phyloP scores from a whole-genome alignment of 169 alveolate species.

The Plasmodium knowlesi region DNA sequence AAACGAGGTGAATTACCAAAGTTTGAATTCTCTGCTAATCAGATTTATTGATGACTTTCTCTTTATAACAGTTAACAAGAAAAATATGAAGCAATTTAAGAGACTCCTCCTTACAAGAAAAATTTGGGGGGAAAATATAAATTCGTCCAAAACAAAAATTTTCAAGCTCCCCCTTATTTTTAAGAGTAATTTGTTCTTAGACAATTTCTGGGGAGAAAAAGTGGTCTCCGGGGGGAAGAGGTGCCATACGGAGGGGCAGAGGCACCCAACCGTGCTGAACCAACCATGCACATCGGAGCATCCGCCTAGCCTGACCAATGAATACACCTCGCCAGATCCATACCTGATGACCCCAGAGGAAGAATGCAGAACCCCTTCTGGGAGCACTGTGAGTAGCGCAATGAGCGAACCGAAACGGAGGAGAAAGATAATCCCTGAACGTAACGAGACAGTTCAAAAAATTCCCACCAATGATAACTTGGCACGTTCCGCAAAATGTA shows the following conservation, averaged over 20 bases:
- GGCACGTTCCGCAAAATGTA: background rate
- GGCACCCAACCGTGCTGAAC: background rate
- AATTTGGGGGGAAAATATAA: slow-evolving; percentile 74
- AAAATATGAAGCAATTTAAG: slow-evolving; percentile 45
- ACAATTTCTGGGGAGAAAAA: background rate
- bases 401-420: background rate
- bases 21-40: slow-evolving; percentile 29
- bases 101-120: slow-evolving; percentile 40
- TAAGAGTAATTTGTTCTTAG: slow-evolving; percentile 7
- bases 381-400: background rate
- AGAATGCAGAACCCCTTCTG: background rate
- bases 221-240: background rate
- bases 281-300: background rate
- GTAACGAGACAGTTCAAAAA: background rate
- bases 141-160: slow-evolving; percentile 58
- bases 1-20: background rate
- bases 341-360: background rate
- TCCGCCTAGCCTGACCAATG: background rate
- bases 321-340: background rate
- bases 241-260: background rate
- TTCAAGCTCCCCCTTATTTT: slow-evolving; percentile 63
- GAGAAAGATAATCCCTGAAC: background rate
- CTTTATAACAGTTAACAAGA: slow-evolving; percentile 58
- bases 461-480: background rate
- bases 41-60: slow-evolving; percentile 70